phyloP scores from a whole-genome alignment of 768 basidiomycete genomes.

The Pholiota conissans region DNA sequence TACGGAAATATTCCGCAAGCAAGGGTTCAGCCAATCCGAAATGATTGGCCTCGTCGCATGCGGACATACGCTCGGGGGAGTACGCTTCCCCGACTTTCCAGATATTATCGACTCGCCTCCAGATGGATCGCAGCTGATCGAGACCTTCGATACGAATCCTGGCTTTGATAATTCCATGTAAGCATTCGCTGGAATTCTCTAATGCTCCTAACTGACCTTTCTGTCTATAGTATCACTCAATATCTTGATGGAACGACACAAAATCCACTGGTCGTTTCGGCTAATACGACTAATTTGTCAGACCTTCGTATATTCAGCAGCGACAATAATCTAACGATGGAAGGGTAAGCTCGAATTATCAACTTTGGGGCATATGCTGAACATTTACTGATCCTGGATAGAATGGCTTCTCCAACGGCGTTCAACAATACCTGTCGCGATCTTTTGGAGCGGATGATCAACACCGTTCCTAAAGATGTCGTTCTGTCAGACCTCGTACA shows the following conservation, averaged over 20 bases:
- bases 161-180: slow-evolving; percentile 39
- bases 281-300: slow-evolving; percentile 36
- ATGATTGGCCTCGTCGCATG: slow-evolving; percentile 48
- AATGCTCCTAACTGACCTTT: too few species aligned
- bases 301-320: slow-evolving; percentile 39
- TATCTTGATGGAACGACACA: slow-evolving; percentile 36
- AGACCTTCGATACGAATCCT: slow-evolving; percentile 32
- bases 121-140: slow-evolving; percentile 20
- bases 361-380: not conserved
- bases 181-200: too few species aligned
- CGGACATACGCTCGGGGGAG: slow-evolving; percentile 46
- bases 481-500: slow-evolving; percentile 36
- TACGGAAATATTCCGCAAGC: slow-evolving; percentile 32
- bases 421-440: slow-evolving; percentile 33
- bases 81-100: slow-evolving; percentile 41
- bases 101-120: slow-evolving; percentile 29
- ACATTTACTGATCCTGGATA: slow-evolving; percentile 1
- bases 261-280: slow-evolving; percentile 35
- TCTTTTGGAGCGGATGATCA: slow-evolving; percentile 41
- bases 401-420: slow-evolving; percentile 25
- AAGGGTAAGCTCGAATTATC: slow-evolving; percentile 22
- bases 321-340: slow-evolving; percentile 42
- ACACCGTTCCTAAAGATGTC: slow-evolving; percentile 42
- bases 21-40: slow-evolving; percentile 39
- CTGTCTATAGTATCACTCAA: too few species aligned